phyloP scores from a whole-genome alignment of 2,329 filamentous ascomycete genomes.

The Nigrograna mackinnonii region DNA sequence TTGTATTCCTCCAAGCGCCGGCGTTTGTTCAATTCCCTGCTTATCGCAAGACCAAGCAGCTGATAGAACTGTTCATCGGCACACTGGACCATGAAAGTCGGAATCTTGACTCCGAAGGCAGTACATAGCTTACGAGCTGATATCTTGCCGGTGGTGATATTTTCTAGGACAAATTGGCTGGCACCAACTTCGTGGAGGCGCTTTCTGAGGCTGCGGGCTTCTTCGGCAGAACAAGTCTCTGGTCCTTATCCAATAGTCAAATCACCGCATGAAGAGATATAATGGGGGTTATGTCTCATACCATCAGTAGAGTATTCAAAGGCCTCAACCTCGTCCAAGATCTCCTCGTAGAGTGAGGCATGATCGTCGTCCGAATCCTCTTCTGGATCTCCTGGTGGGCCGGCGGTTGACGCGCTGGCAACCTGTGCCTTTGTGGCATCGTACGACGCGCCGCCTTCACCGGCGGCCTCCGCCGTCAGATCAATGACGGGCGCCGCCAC shows the following conservation, averaged over 20 bases:
- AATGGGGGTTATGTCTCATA: too few relatives aligned
- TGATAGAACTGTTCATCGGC: constrained; percentile 76
- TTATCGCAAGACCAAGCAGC: constrained; percentile 76
- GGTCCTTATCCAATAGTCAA: too few relatives aligned
- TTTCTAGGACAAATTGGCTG: constrained; percentile 70
- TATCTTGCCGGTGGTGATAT: constrained; percentile 61
- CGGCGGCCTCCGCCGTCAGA: constrained; percentile 16
- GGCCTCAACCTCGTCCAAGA: constrained; percentile 33
- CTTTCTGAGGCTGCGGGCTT: constrained; percentile 69
- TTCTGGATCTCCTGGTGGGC: constrained; percentile 15
- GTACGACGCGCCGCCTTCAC: constrained; percentile 13
- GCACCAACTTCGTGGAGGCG: constrained; percentile 78
- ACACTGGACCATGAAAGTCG: constrained; percentile 62
- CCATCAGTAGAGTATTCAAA: constrained; percentile 29
- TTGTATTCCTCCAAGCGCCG: constrained; percentile 81
- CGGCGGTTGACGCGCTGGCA: constrained; percentile 16
- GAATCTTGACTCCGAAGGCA: constrained; percentile 79
- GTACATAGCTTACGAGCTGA: constrained; percentile 83
- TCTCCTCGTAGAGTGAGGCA: constrained; percentile 37
- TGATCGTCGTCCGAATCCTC: constrained; percentile 24
- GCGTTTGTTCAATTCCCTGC: constrained; percentile 79
- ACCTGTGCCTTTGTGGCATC: constrained; percentile 7
- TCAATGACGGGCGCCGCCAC: constrained; percentile 18
- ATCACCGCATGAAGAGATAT: too few relatives aligned
- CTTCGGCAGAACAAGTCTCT: constrained; percentile 39